Conservation (phyloP, 495 filamentous ascomycete genomes). For the Amphirosellinia nigrospora region DNA sequence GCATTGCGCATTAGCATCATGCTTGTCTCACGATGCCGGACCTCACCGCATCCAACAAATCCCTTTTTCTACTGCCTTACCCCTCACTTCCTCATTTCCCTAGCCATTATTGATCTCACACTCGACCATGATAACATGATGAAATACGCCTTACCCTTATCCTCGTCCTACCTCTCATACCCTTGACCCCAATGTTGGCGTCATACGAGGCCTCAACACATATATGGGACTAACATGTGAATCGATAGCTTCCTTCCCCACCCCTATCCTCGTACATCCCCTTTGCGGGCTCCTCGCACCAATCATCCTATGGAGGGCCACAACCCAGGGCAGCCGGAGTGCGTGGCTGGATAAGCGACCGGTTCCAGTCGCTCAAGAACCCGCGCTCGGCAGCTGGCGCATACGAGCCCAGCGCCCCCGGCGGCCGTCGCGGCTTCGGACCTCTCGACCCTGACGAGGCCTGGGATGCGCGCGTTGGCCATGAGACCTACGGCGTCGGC, state of each 20-base stretch:
- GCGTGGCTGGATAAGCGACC: constrained; percentile 63
- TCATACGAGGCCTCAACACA: not conserved
- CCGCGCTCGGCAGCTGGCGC: constrained; percentile 63
- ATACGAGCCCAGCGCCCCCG: constrained; percentile 58
- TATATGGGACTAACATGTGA: constrained; percentile 23
- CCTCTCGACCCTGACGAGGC: constrained; percentile 73
- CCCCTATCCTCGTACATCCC: constrained; percentile 66
- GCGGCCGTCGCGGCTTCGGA: constrained; percentile 49
- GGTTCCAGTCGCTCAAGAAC: constrained; percentile 57
- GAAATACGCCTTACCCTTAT: not conserved
- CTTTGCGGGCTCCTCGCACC: constrained; percentile 46
- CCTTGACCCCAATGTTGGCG: not conserved
- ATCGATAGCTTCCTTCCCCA: constrained; percentile 62
- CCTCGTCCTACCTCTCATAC: not conserved
- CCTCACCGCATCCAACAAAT: constrained; percentile 26
- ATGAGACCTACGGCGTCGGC: constrained; percentile 60
- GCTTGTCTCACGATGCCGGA: constrained; percentile 32
- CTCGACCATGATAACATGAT: no score
- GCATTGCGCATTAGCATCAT: constrained; percentile 28
- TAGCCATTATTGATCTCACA: not conserved
- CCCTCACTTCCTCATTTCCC: not conserved
- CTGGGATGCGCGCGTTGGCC: constrained; percentile 71
- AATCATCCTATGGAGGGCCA: constrained; percentile 48
- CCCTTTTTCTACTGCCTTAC: not conserved
- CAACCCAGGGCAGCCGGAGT: constrained; percentile 63